These are phyloP conservation scores for Pseudotulostoma volvatum DNA, from an alignment of 495 filamentous ascomycete genomes.

Conservation along the genomic window DNA sequence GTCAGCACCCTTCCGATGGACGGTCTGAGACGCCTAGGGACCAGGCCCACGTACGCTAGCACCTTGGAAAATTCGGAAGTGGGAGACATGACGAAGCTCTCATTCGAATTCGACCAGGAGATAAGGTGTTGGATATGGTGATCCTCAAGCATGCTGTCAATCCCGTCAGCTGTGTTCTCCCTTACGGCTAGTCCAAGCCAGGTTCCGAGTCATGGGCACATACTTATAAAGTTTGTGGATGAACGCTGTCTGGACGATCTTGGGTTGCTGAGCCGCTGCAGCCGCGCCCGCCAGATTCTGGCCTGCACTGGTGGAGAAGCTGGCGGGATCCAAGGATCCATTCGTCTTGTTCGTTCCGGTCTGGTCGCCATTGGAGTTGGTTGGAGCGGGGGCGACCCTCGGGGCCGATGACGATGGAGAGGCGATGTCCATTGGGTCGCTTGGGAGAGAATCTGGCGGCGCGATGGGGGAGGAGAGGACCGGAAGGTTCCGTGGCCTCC, in stretches of 20 bases:
- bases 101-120: slow-evolving; percentile 81
- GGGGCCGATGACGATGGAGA: slow-evolving; percentile 25
- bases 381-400: too few relatives aligned
- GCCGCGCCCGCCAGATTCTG: slow-evolving; percentile 45
- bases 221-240: slow-evolving; percentile 99
- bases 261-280: slow-evolving; percentile 82
- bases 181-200: too few relatives aligned
- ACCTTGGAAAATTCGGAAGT: slow-evolving; percentile 97
- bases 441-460: slow-evolving; percentile 19
- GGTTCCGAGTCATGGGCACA: slow-evolving; percentile 1
- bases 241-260: slow-evolving; percentile 97
- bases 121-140: slow-evolving; percentile 83
- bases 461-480: slow-evolving; percentile 27
- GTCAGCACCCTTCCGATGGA: slow-evolving; percentile 17
- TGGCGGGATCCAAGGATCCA: slow-evolving; percentile 25
- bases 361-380: slow-evolving; percentile 32
- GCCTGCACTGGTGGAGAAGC: slow-evolving; percentile 19
- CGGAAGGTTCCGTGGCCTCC: slow-evolving; percentile 29
- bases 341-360: slow-evolving; percentile 24
- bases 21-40: too few relatives aligned
- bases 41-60: slow-evolving; percentile 55
- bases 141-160: slow-evolving; percentile 84
- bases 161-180: too few relatives aligned
- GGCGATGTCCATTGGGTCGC: slow-evolving; percentile 35
- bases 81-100: slow-evolving; percentile 97